Evolutionary conservation across 495 filamentous ascomycete species (phyloP), one percentile per base, ranked within the genome.

Genomic region (Penicillium fimorum): DNA sequence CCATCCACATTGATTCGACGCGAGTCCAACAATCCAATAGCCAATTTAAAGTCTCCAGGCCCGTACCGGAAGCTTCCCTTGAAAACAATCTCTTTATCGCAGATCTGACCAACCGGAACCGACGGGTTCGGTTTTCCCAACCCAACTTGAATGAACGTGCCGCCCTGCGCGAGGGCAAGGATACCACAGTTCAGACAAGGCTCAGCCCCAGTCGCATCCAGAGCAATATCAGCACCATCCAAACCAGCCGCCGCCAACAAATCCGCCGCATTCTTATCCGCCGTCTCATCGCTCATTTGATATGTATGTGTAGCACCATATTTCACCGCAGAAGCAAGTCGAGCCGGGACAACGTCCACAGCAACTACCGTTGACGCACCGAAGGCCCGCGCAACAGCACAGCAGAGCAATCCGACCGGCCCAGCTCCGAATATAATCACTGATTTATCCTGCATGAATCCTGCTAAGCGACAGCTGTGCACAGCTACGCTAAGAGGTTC

Each of bases 351-450:
- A 59, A 91, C 88, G 70, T 95, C 90, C 38, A 92, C 89, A 15
- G 78, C 76, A 1, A 92, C 82, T 9, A 95, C 77, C 59, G 81
- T 89, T 46, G 75, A 78, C 4, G 90, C 90, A 4, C 90, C 90
- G 53, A 84, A 91, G 11, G 88, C 82, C 17, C 77, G 77, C 12
- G 87, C 87, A 1, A 91, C 88, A 11, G 89, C 87, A 15, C 81
- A 83, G 70, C 87, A 91, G 20, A 93, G 82, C 25, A 95, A 78
- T 0, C 90, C 90, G 4, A 95, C 87, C 13, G 90, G 89, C 0
- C 90, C 90, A 11, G 88, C 88, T 32, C 90, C 90, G 75, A 92
- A 91, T n/a, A 95, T 81, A 2, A 92, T 82, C 2, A 92, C 84
- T 6, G 70, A 75, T 55, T 88, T 78, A 4, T 90, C 89, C 0